Evolutionary conservation across 148 eudicot genomes (phyloP).

Genomic region (Rhododendron ferrugineum): DNA sequence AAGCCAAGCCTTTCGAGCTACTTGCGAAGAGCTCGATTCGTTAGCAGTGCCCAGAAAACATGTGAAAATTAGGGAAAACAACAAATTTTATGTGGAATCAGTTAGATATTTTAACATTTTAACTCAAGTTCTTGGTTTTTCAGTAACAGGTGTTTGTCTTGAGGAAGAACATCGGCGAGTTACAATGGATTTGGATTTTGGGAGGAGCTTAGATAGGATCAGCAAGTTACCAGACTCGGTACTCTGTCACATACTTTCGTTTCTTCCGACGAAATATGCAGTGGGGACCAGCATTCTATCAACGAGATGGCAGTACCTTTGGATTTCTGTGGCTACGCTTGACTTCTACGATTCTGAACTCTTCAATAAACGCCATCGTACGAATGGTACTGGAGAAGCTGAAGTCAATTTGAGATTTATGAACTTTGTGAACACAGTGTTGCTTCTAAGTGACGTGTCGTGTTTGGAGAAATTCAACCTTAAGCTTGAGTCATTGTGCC

Average conservation of each 20-base stretch:
- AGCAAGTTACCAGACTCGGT: conserved; percentile 16
- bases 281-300: not conserved
- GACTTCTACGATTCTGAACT: conserved; percentile 10
- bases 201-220: conserved; percentile 14
- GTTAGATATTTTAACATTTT: not conserved
- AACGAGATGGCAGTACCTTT: conserved; percentile 21
- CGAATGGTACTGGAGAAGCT: not conserved
- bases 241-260: conserved; percentile 21
- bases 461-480: not conserved
- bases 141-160: not conserved
- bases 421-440: not conserved
- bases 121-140: not conserved
- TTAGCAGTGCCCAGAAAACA: too few relatives aligned
- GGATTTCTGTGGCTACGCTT: conserved; percentile 15
- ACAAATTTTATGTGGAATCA: too few relatives aligned
- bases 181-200: not conserved
- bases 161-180: not conserved
- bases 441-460: not conserved
- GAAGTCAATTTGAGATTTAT: not conserved
- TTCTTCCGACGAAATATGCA: conserved; percentile 19
- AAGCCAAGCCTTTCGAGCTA: not conserved
- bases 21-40: not conserved
- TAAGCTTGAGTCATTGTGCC: not conserved
- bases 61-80: too few relatives aligned
- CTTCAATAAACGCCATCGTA: not conserved